Evolutionary conservation across 345 rosid species (phyloP).

Genomic region (Microthlaspi erraticum): DNA sequence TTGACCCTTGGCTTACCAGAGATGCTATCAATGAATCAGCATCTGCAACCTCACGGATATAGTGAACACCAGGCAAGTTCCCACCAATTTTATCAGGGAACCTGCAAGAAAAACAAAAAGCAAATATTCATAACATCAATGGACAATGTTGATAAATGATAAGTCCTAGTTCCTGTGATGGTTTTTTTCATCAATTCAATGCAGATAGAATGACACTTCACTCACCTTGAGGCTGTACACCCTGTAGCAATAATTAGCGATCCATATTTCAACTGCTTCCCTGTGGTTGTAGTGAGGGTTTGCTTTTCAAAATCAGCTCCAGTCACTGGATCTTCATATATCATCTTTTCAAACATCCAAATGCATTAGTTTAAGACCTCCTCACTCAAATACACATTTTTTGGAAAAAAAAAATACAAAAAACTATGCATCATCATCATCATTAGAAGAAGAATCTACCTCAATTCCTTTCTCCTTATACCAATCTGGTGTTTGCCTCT

Average conservation of each 20-base stretch:
- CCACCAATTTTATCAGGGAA: slow-evolving; percentile 96
- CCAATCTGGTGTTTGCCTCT: slow-evolving; percentile 94
- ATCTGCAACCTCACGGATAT: slow-evolving; percentile 91
- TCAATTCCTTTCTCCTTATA: slow-evolving; percentile 96
- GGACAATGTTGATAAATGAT: neutral
- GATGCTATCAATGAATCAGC: slow-evolving; percentile 83
- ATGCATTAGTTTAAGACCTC: neutral
- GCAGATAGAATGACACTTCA: neutral
- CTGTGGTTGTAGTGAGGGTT: slow-evolving; percentile 75
- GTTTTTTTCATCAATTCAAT: neutral
- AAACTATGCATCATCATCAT: slow-evolving; percentile 19
- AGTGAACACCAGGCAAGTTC: slow-evolving; percentile 87
- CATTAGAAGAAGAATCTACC: slow-evolving; percentile 51
- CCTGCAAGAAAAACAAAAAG: slow-evolving; percentile 49
- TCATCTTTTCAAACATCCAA: slow-evolving; percentile 51
- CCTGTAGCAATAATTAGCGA: slow-evolving; percentile 91
- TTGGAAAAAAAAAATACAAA: neutral
- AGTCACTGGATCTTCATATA: slow-evolving; percentile 85
- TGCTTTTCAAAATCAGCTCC: slow-evolving; percentile 79
- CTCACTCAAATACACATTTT: slow-evolving; percentile 12
- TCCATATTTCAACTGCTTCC: slow-evolving; percentile 89
- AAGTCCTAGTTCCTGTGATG: neutral
- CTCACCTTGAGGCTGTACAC: slow-evolving; percentile 87
- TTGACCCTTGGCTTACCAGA: slow-evolving; percentile 58
- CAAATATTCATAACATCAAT: neutral